Conservation (phyloP, 2,329 filamentous ascomycete species). For the Epicoccum sorghinum region DNA sequence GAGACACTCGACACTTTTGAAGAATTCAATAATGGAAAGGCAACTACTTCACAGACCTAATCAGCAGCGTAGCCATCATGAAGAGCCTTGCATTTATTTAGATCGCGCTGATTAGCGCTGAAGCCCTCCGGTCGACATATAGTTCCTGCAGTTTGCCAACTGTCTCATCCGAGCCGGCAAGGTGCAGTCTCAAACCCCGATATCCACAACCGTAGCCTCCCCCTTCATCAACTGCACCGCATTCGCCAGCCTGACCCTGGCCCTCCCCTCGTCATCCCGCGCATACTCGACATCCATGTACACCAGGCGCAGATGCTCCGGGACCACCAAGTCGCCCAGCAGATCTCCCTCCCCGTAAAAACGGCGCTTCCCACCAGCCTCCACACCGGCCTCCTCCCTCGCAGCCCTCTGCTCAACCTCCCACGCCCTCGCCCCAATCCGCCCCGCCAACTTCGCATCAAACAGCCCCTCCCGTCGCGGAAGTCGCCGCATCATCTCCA, state of each 20-base stretch:
- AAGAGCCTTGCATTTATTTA: too few species aligned
- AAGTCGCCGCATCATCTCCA: slow-evolving; percentile 33
- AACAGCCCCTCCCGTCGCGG: slow-evolving; percentile 57
- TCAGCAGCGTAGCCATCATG: too few species aligned
- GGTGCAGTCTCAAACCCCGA: neutral
- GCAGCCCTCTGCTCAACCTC: slow-evolving; percentile 34
- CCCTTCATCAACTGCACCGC: slow-evolving; percentile 23
- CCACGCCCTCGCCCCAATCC: slow-evolving; percentile 34
- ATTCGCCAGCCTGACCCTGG: slow-evolving; percentile 30
- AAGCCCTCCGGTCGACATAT: too few species aligned
- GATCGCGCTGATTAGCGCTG: too few species aligned
- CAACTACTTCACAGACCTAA: too few species aligned
- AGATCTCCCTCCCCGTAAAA: too few species aligned
- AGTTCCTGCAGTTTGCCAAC: too few species aligned
- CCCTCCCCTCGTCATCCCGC: slow-evolving; percentile 21
- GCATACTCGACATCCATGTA: slow-evolving; percentile 28
- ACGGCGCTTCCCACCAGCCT: slow-evolving; percentile 14
- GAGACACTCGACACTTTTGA: too few species aligned
- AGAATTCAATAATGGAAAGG: too few species aligned
- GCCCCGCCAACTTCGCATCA: slow-evolving; percentile 66
- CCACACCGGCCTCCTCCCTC: slow-evolving; percentile 18
- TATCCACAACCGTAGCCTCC: slow-evolving; percentile 15
- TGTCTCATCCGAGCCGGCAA: too few species aligned
- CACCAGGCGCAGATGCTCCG: slow-evolving; percentile 28
- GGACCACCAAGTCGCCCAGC: slow-evolving; percentile 20